These are phyloP conservation scores for Mucor racemosus DNA, from an alignment of 371 early-diverging fungal species.

Conservation along the genomic window DNA sequence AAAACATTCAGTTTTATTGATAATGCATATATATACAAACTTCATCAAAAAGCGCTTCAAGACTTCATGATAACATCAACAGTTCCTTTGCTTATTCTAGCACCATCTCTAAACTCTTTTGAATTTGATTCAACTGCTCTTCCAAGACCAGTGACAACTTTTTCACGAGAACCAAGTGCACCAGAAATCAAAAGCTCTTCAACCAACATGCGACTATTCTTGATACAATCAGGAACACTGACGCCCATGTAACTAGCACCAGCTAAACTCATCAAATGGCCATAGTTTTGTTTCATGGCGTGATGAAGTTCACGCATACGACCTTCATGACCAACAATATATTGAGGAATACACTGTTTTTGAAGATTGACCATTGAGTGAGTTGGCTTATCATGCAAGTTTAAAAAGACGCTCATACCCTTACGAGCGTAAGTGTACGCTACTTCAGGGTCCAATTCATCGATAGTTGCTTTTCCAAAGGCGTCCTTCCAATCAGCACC, in stretches of 20 bases:
- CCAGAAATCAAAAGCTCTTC: slow-evolving; percentile 52
- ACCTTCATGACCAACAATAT: slow-evolving; percentile 79
- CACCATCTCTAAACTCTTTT: slow-evolving; percentile 35
- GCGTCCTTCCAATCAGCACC: slow-evolving; percentile 75
- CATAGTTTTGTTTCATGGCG: slow-evolving; percentile 41
- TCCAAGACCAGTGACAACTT: slow-evolving; percentile 59
- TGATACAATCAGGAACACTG: slow-evolving; percentile 87
- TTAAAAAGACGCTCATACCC: slow-evolving; percentile 58
- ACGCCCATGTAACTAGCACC: slow-evolving; percentile 89
- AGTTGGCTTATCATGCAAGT: slow-evolving; percentile 59
- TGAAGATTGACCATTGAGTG: slow-evolving; percentile 62
- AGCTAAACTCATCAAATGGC: slow-evolving; percentile 68
- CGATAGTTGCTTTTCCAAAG: slow-evolving; percentile 35
- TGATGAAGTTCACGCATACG: slow-evolving; percentile 68
- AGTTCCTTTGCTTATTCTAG: slow-evolving; percentile 43
- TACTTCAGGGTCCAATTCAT: slow-evolving; percentile 33
- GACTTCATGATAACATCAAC: slow-evolving; percentile 43
- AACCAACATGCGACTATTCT: slow-evolving; percentile 71
- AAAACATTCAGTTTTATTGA: neutral
- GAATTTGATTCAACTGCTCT: slow-evolving; percentile 22
- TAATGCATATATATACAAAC: neutral
- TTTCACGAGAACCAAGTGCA: slow-evolving; percentile 41
- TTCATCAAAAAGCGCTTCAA: slow-evolving; percentile 5
- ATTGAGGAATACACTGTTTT: slow-evolving; percentile 91
- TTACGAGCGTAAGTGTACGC: slow-evolving; percentile 34